Base-by-base conservation (phyloP, 148 eudicot genomes). In the Selenicereus undatus region DNA sequence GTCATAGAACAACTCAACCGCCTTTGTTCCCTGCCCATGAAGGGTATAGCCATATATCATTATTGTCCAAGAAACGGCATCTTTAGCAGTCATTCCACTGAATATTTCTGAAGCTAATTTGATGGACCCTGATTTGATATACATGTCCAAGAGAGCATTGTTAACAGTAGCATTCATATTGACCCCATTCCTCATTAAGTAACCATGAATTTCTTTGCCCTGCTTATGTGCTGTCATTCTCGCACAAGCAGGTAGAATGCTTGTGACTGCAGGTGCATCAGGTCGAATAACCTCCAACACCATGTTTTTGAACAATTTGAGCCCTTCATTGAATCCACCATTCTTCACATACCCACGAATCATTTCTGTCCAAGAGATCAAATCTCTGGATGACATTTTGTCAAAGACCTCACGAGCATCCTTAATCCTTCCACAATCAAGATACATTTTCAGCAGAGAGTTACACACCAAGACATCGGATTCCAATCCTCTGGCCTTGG, bases 61-160 rank as follows among this genome's bases (percentile, higher is more conserved):
- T 17, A 92, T 88, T 13, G 96, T 92, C 91, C 92, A 90, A 18
- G 93, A 89, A 81, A 92, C 80, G 42, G 80, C 87, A 85, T 92
- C 96, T 83, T 85, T 90, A 29, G 27, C 60, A 21, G 78, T 64
- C 89, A 90, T 89, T 75, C 39, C 50, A 32, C 82, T 39, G 69
- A 90, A 91, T 72, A 92, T 83, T 66, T 36, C 75, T 32, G 86
- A 86, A 86, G 97, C 97, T 58, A 79, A 85, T n/a, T 88, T 87
- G 12, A 88, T 80, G 75, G 66, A 85, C 64, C 97, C 97, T 18
- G 94, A 91, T 84, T 92, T 92, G 35, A 84, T 86, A 85, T 91
- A 92, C 97, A 91, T 88, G 84, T 92, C 94, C 81, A 91, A 81
- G 27, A 92, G 82, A 74, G 97, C 90, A 87, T 92, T 92, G 29